Evolutionary conservation across 768 basidiomycete species (phyloP).

Genomic region (Kwoniella europaea): DNA sequence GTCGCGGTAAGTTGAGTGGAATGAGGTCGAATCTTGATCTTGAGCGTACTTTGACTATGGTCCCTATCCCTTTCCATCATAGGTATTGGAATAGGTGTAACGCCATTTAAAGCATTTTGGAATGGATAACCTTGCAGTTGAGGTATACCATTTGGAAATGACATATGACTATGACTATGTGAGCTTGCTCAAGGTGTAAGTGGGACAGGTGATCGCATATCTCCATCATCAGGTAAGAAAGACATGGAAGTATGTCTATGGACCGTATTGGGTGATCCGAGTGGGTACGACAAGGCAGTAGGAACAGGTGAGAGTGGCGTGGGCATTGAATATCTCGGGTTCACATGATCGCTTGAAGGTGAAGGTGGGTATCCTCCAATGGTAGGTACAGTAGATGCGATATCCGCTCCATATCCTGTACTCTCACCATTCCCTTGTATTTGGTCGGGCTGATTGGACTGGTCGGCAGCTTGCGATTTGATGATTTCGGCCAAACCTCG

Average conservation of each 20-base stretch:
- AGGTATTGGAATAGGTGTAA: background rate
- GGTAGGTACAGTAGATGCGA: slow-evolving; percentile 8
- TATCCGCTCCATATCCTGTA: background rate
- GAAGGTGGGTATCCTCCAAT: background rate
- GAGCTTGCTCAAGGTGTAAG: background rate
- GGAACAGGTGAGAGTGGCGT: slow-evolving; percentile 1
- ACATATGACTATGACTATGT: background rate
- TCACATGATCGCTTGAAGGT: background rate
- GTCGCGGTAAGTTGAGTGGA: background rate
- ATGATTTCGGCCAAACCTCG: slow-evolving; percentile 10
- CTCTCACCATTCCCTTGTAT: background rate
- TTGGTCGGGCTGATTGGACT: background rate
- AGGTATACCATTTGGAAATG: background rate
- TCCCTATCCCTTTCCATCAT: background rate
- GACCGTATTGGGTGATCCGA: slow-evolving; percentile 11
- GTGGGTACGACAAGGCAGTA: background rate
- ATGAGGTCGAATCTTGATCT: background rate
- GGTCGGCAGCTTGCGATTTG: background rate
- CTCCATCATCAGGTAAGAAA: slow-evolving; percentile 13
- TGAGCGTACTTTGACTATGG: slow-evolving; percentile 7
- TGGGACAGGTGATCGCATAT: slow-evolving; percentile 5
- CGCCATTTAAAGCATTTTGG: background rate
- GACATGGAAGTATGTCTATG: slow-evolving; percentile 11
- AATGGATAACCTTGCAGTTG: background rate
- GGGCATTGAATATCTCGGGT: background rate